A percentile compares a stretch with the other conserved stretches of the same genome.
Evolutionary conservation across 768 basidiomycete genomes (phyloP).

Genomic region (Termitomyces sp.): DNA sequence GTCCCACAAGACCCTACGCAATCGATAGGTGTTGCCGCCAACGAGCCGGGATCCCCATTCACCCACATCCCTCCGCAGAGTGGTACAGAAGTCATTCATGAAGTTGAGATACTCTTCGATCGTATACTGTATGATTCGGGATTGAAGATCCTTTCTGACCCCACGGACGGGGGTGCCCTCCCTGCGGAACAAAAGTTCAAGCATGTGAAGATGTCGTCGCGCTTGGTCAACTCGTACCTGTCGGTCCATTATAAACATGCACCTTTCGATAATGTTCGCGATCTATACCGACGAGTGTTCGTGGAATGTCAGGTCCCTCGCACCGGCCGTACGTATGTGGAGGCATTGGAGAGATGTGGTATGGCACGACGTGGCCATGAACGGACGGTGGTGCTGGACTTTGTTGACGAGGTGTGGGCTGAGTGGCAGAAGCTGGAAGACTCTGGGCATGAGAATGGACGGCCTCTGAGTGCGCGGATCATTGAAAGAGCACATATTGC

Average conservation of each 20-base stretch:
- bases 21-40: background rate
- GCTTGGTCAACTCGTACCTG: constrained; percentile 76
- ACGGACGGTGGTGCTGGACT: constrained; percentile 38
- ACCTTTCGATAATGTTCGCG: constrained; percentile 39
- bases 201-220: constrained; percentile 49
- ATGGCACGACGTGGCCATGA: constrained; percentile 36
- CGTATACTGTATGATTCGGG: constrained; percentile 46
- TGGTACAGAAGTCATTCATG: constrained; percentile 61
- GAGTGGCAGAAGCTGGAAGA: constrained; percentile 53
- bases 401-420: constrained; percentile 60
- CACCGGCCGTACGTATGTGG: constrained; percentile 53
- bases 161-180: constrained; percentile 9
- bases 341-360: constrained; percentile 65
- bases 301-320: constrained; percentile 31
- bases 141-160: background rate
- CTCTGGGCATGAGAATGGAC: constrained; percentile 22
- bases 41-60: constrained; percentile 19
- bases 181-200: constrained; percentile 38
- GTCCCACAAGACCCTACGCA: constrained; percentile 2
- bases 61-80: constrained; percentile 68
- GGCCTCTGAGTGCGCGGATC: constrained; percentile 32
- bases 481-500: constrained; percentile 67
- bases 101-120: constrained; percentile 60
- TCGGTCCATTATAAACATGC: constrained; percentile 62
- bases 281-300: constrained; percentile 49